Evolutionary conservation across 2,329 filamentous ascomycete species (phyloP), one percentile per base, ranked within the genome.

Genomic region (Lasiodiplodia gonubiensis): DNA sequence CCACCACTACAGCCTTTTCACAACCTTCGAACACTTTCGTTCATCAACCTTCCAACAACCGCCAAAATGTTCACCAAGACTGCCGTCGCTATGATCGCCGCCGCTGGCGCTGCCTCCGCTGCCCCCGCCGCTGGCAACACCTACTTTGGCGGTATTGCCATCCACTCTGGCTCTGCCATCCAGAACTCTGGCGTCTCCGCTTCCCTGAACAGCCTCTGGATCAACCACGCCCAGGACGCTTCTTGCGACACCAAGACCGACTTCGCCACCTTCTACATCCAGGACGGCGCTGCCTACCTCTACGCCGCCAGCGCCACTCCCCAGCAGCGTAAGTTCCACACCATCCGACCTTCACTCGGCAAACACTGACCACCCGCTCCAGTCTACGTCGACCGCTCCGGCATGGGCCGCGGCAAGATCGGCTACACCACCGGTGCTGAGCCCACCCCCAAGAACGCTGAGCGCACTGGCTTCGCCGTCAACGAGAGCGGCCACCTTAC

Each of bases 251-350:
- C 71, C 49, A 73, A 77, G 49, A 71, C 70, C 37, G 76, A 81
- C 69, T 75, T 72, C 42, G 86, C 86, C 60, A 85, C 82, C 49
- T 87, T 89, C 76, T 77, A 78, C 70, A 76, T 88, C 71, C 77
- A 84, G 54, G 79, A 78, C 55, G 78, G 79, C 53, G 80, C 75
- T 16, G 51, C 87, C 33, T 82, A 75, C 73, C 81, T 89, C 37
- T 87, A 83, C 76, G 81, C 80, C 39, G 70, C 72, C 30, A 76
- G 77, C 25, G 78, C 76, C 4, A 78, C 77, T 53, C 76, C 77
- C 2, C 87, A 89, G 78, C 76, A 83, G 85, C 86, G 85, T 83
- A 82, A 51, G 81, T 72, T 51, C 23, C 57, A 21, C 55, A 10
- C 25, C n/a, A 21, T 6, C 16, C 18, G 3, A 12, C 18, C n/a